These are phyloP conservation scores for Venturia carpophila DNA, from an alignment of 2,329 filamentous ascomycete genomes.

Conservation along the genomic window DNA sequence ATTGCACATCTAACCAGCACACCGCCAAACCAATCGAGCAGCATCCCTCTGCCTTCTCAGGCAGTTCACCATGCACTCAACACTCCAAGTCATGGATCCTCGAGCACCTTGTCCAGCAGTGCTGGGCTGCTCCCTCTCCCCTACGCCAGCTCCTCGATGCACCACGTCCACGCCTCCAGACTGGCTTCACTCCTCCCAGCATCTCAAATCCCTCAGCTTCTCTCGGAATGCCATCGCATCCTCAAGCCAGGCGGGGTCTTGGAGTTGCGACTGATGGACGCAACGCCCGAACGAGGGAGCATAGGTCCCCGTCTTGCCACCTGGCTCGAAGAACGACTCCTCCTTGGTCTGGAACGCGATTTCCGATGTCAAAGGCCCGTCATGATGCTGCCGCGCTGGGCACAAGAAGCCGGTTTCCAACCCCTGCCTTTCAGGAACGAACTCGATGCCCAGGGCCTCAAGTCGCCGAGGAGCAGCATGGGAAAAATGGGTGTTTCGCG, in stretches of 20 bases:
- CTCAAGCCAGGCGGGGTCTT: conserved; percentile 49
- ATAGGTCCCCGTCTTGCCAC: conserved; percentile 50
- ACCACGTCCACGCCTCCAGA: conserved; percentile 37
- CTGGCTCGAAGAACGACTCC: conserved; percentile 56
- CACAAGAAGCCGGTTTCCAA: conserved; percentile 36
- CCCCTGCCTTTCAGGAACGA: conserved; percentile 9
- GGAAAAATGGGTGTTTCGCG: background rate
- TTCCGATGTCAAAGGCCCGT: conserved; percentile 55
- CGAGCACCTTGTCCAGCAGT: conserved; percentile 27
- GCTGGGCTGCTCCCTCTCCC: conserved; percentile 44
- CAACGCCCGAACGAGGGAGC: conserved; percentile 48
- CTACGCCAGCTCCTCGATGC: conserved; percentile 29
- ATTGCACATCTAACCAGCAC: conserved; percentile 32
- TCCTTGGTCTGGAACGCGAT: conserved; percentile 50
- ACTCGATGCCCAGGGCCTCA: background rate
- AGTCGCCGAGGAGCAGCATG: background rate
- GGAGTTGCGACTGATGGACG: conserved; percentile 55
- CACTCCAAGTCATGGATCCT: background rate
- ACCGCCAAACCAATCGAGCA: conserved; percentile 22
- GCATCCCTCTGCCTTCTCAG: conserved; percentile 28
- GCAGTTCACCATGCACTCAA: conserved; percentile 12
- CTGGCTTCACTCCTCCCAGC: conserved; percentile 51
- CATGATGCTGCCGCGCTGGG: conserved; percentile 51
- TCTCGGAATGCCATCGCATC: conserved; percentile 50
- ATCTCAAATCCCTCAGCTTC: conserved; percentile 48